A percentile compares a stretch with the other conserved stretches of the same genome.
phyloP scores from a whole-genome alignment of 2,329 filamentous ascomycete species.

The Apiospora marii region DNA sequence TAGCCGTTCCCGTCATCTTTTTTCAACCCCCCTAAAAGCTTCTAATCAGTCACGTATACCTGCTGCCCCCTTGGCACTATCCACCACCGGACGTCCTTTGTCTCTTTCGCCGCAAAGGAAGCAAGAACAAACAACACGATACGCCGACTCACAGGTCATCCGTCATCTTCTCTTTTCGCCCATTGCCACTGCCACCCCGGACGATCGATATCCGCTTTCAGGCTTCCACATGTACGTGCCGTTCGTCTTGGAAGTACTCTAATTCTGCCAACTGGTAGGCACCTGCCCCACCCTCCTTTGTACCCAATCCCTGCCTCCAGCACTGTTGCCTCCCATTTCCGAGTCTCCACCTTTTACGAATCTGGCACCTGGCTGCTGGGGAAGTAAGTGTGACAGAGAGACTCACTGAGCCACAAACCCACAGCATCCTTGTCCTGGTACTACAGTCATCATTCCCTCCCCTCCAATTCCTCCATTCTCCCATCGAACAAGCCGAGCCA shows the following conservation, averaged over 20 bases:
- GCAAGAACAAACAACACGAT: neutral
- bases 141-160: conserved; percentile 23
- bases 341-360: conserved; percentile 10
- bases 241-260: conserved; percentile 40
- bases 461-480: conserved; percentile 5
- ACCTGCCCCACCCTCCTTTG: conserved; percentile 32
- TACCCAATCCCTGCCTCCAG: conserved; percentile 2
- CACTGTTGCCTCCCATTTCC: conserved; percentile 23
- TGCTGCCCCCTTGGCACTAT: conserved; percentile 7
- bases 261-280: conserved; percentile 40
- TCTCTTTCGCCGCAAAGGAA: conserved; percentile 2
- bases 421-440: neutral
- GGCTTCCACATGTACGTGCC: conserved; percentile 40
- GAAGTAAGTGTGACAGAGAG: neutral
- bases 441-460: conserved; percentile 12
- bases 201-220: conserved; percentile 35
- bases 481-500: neutral
- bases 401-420: conserved; percentile 6
- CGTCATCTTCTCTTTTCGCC: conserved; percentile 33
- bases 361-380: conserved; percentile 22
- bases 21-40: conserved; percentile 15
- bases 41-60: conserved; percentile 21
- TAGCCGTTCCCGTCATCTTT: conserved; percentile 12
- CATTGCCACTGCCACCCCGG: conserved; percentile 37
- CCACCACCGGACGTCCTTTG: conserved; percentile 15